Evolutionary conservation across 768 basidiomycete species (phyloP).

Genomic region (Lyophyllum atratum): DNA sequence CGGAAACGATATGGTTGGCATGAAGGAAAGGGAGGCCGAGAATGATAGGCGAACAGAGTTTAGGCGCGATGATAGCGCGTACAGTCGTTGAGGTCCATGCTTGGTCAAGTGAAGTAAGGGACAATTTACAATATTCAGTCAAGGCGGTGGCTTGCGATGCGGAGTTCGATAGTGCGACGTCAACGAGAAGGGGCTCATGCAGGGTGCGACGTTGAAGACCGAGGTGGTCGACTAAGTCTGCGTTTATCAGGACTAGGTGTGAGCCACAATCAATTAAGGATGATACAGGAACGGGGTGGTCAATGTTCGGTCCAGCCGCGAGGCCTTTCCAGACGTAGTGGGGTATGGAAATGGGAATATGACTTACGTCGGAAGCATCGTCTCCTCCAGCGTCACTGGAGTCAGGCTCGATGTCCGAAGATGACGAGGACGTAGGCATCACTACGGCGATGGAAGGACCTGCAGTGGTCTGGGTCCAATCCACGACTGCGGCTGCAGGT

Average conservation of each 20-base stretch:
- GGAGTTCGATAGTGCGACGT: slow-evolving; percentile 10
- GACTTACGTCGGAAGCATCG: too few species aligned
- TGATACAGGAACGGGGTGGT: slow-evolving; percentile 2
- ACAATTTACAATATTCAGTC: background rate
- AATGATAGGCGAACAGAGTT: background rate
- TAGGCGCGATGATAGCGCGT: background rate
- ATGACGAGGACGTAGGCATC: slow-evolving; percentile 5
- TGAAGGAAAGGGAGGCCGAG: slow-evolving; percentile 2
- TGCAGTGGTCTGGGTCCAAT: too few species aligned
- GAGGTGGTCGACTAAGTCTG: too few species aligned
- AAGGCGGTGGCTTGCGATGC: background rate
- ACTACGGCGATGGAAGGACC: too few species aligned
- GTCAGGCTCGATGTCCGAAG: slow-evolving; percentile 22
- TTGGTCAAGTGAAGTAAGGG: background rate
- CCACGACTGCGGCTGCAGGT: too few species aligned
- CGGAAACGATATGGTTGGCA: too few species aligned
- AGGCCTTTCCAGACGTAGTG: background rate
- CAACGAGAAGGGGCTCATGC: too few species aligned
- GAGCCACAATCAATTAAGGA: slow-evolving; percentile 31
- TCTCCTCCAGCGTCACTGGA: too few species aligned
- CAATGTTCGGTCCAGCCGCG: background rate
- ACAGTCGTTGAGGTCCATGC: background rate
- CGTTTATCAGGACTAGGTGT: too few species aligned
- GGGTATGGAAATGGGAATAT: too few species aligned
- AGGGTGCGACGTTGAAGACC: too few species aligned